These are phyloP conservation scores for Kwoniella dendrophila DNA, from an alignment of 768 basidiomycete species.

Conservation along the genomic window DNA sequence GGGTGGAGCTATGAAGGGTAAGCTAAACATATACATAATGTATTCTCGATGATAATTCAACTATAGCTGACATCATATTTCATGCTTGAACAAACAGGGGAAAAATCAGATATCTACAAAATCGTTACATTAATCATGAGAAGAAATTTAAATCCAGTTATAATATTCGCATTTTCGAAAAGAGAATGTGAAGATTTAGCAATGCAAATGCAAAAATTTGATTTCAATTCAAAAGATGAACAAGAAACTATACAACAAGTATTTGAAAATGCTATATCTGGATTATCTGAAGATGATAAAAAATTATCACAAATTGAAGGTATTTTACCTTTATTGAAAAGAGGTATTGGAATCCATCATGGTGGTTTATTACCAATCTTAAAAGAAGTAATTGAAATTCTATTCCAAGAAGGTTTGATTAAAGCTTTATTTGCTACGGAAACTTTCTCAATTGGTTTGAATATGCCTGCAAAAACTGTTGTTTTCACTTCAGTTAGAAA, in stretches of 20 bases:
- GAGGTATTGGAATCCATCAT: slow-evolving; percentile 97
- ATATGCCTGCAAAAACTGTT: slow-evolving; percentile 99
- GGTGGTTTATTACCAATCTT: slow-evolving; percentile 95
- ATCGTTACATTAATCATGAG: slow-evolving; percentile 98
- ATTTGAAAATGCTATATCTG: slow-evolving; percentile 92
- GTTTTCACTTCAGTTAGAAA: slow-evolving; percentile 95
- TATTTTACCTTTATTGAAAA: slow-evolving; percentile 84
- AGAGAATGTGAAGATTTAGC: slow-evolving; percentile 95
- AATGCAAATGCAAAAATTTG: slow-evolving; percentile 87
- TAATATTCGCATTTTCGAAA: slow-evolving; percentile 97
- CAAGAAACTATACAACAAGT: slow-evolving; percentile 81
- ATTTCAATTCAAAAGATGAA: slow-evolving; percentile 91
- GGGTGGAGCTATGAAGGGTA: slow-evolving; percentile 90
- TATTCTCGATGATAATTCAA: neutral
- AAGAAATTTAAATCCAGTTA: slow-evolving; percentile 96
- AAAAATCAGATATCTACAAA: slow-evolving; percentile 84
- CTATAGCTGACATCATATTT: neutral
- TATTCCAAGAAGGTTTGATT: slow-evolving; percentile 97
- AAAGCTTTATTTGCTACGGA: slow-evolving; percentile 98
- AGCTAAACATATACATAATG: too few species aligned
- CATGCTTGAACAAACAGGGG: slow-evolving; percentile 34
- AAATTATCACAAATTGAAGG: slow-evolving; percentile 90
- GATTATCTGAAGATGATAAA: slow-evolving; percentile 80
- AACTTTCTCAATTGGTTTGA: slow-evolving; percentile 68
- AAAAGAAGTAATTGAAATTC: slow-evolving; percentile 97